phyloP scores from a whole-genome alignment of 441 rosid species.

The Erodium trifolium region DNA sequence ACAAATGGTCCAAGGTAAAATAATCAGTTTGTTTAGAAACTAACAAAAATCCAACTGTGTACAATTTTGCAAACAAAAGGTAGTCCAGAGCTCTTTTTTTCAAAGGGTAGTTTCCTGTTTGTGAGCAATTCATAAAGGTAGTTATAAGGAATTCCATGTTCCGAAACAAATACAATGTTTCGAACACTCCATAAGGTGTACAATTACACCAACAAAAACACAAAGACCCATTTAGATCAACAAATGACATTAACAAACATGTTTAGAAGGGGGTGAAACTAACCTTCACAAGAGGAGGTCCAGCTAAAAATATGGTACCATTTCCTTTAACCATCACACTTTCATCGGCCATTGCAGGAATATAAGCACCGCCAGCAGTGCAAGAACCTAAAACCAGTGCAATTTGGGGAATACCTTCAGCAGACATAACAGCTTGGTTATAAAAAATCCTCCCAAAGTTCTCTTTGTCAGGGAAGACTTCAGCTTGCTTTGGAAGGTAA shows the following conservation, averaged over 20 bases:
- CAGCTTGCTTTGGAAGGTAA: slow-evolving; percentile 94
- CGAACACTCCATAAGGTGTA: no score
- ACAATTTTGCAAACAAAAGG: no score
- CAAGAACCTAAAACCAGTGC: slow-evolving; percentile 93
- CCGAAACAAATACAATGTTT: no score
- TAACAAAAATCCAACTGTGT: no score
- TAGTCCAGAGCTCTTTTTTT: no score
- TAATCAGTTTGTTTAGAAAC: no score
- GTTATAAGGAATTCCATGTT: no score
- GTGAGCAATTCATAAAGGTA: no score
- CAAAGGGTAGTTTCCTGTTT: no score
- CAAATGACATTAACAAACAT: slow-evolving; percentile 9
- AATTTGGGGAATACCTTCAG: slow-evolving; percentile 92
- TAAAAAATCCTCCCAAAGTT: slow-evolving; percentile 92
- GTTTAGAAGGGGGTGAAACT: slow-evolving; percentile 19
- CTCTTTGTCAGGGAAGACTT: slow-evolving; percentile 93
- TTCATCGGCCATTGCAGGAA: slow-evolving; percentile 98
- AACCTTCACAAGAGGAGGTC: slow-evolving; percentile 97
- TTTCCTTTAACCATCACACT: slow-evolving; percentile 98
- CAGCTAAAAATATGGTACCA: slow-evolving; percentile 93
- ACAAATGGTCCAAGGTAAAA: no score
- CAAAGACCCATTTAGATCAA: neutral
- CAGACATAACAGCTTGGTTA: slow-evolving; percentile 89
- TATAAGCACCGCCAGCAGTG: slow-evolving; percentile 97
- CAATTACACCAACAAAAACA: neutral